phyloP scores from a whole-genome alignment of 805 yeast species.

The Candida taoyuanica region DNA sequence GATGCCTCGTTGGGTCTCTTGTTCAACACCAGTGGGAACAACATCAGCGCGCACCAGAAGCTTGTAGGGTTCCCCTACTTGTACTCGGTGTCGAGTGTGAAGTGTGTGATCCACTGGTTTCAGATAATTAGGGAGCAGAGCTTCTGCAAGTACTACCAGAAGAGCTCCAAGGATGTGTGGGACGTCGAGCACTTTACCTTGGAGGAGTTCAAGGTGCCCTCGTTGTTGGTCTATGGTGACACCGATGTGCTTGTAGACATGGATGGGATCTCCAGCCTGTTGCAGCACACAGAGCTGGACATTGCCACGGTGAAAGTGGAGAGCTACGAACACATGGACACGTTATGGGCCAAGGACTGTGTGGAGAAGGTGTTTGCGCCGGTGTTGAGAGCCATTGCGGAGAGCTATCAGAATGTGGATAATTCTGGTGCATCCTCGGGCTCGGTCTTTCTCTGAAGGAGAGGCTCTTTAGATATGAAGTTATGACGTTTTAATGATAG shows the following conservation, averaged over 20 bases:
- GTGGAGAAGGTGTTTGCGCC: conserved; percentile 32
- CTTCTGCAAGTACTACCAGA: conserved; percentile 76
- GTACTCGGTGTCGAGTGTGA: conserved; percentile 78
- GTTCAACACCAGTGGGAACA: conserved; percentile 66
- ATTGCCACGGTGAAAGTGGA: conserved; percentile 39
- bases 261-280: conserved; percentile 48
- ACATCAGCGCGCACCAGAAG: conserved; percentile 66
- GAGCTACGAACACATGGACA: conserved; percentile 73
- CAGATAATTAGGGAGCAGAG: conserved; percentile 64
- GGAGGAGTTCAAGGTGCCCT: conserved; percentile 50
- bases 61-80: conserved; percentile 70
- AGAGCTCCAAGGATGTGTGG: conserved; percentile 5
- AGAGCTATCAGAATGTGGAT: background rate
- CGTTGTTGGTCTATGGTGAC: conserved; percentile 64
- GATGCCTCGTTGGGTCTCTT: conserved; percentile 57
- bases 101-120: conserved; percentile 81
- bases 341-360: conserved; percentile 70
- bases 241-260: conserved; percentile 71
- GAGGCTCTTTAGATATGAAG: background rate
- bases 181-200: conserved; percentile 1
- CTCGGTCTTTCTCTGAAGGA: background rate
- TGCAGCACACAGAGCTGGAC: conserved; percentile 36
- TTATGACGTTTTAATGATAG: background rate
- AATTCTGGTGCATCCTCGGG: background rate
- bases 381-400: conserved; percentile 46